Evolutionary conservation across 2,329 filamentous ascomycete species (phyloP).

Genomic region (Nemania sp.): DNA sequence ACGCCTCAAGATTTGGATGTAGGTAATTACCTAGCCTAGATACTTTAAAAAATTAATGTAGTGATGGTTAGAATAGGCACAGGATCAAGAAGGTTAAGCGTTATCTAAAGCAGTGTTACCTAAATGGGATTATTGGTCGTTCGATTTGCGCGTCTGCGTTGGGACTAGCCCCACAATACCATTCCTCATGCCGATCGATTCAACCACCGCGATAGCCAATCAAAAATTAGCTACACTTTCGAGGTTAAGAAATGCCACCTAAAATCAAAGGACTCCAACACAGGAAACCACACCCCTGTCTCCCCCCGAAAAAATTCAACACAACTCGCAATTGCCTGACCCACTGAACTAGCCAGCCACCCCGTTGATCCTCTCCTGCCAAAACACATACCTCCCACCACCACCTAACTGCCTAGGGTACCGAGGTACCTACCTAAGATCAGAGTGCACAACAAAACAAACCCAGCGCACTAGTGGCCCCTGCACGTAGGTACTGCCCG

Average conservation of each 20-base stretch:
- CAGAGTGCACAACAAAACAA: slow-evolving; percentile 12
- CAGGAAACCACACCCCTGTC: slow-evolving; percentile 52
- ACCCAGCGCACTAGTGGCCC: slow-evolving; percentile 15
- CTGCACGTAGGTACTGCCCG: slow-evolving; percentile 18
- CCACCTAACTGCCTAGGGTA: no score
- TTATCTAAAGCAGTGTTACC: neutral
- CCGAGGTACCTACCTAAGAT: neutral
- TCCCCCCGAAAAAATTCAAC: slow-evolving; percentile 47
- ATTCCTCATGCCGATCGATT: slow-evolving; percentile 31
- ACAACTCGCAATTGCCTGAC: slow-evolving; percentile 41
- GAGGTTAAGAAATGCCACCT: slow-evolving; percentile 47
- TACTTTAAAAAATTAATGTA: no score
- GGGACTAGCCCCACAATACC: slow-evolving; percentile 17
- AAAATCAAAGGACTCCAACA: slow-evolving; percentile 47
- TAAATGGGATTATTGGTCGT: slow-evolving; percentile 16
- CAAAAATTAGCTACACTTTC: slow-evolving; percentile 45
- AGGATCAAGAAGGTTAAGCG: neutral
- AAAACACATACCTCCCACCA: neutral
- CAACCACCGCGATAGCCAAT: slow-evolving; percentile 47
- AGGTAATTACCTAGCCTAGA: no score
- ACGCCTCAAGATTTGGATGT: neutral
- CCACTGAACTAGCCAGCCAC: slow-evolving; percentile 35
- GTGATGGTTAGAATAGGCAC: no score
- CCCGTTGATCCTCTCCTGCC: slow-evolving; percentile 5
- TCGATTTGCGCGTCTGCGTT: slow-evolving; percentile 3